A percentile compares a stretch with the other conserved stretches of the same genome.
These are phyloP conservation scores for Cystofilobasidium macerans DNA, from an alignment of 768 basidiomycete species.

Conservation along the genomic window DNA sequence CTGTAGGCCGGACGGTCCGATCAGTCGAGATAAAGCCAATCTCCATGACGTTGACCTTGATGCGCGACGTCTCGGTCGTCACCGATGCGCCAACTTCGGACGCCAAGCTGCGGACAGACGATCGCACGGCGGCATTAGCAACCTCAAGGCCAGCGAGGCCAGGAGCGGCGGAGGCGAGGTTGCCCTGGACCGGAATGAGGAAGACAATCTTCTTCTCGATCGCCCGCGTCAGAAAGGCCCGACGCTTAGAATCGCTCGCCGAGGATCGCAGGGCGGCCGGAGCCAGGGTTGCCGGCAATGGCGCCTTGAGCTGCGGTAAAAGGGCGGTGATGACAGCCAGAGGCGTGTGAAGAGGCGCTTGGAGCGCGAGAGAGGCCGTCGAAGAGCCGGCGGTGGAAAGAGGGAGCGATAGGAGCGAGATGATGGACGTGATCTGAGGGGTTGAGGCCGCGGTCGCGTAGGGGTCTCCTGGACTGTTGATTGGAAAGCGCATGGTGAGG, in stretches of 20 bases:
- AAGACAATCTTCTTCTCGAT: slow-evolving; percentile 18
- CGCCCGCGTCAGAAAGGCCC: not conserved
- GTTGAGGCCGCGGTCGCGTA: slow-evolving; percentile 7
- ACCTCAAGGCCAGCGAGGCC: slow-evolving; percentile 3
- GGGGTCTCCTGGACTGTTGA: slow-evolving; percentile 19
- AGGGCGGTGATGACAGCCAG: slow-evolving; percentile 17
- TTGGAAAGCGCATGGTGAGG: slow-evolving; percentile 19
- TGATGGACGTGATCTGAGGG: slow-evolving; percentile 14
- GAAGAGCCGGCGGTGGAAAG: not conserved
- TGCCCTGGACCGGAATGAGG: slow-evolving; percentile 14
- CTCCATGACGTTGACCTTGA: slow-evolving; percentile 19
- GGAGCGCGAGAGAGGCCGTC: slow-evolving; percentile 2
- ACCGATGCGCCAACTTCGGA: not conserved
- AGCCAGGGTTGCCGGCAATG: slow-evolving; percentile 8
- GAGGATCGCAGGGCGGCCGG: slow-evolving; percentile 7
- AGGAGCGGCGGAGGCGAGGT: not conserved
- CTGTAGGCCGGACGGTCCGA: not conserved
- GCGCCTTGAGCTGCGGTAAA: slow-evolving; percentile 12
- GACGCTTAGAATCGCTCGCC: not conserved
- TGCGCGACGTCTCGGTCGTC: not conserved
- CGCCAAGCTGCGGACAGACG: slow-evolving; percentile 8
- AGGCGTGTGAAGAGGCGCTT: slow-evolving; percentile 14
- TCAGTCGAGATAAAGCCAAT: slow-evolving; percentile 8
- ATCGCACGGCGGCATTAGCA: slow-evolving; percentile 4
- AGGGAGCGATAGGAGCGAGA: slow-evolving; percentile 23